Base-by-base conservation (phyloP, 2,329 filamentous ascomycete species). In the Colletotrichum sp. region DNA sequence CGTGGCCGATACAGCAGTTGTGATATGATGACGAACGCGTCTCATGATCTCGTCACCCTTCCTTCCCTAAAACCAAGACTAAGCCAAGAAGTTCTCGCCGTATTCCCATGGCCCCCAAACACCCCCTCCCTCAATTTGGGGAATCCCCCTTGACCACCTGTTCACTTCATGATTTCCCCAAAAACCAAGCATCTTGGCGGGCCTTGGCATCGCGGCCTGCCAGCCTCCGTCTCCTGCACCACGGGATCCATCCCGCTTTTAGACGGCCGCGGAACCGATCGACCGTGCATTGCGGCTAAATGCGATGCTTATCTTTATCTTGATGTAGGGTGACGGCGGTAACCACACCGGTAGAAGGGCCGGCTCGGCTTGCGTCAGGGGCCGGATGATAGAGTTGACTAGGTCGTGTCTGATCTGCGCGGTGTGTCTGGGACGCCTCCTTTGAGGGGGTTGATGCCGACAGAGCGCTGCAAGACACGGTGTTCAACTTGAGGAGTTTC, bases 181-280 rank as follows among this genome's bases (percentile, higher is more conserved):
- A 68, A 72, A 59, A 30, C 74, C 64, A 73, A 75, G 74, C 70
- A 75, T 65, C 74, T 75, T 73, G 74, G 74, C 74, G 15, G 4
- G 34, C 8, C 70, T 75, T 73, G 74, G 74, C 74, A 75, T 61
- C 32, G 59, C 70, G 70, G 74, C n/a, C 36, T 60, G 15, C 65
- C 9, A 73, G 25, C 57, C 59, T 73, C 74, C 70, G 48, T 30
- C 34, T 32, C 63, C 64, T 48, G 64, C 25, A 39, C n/a, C 9
- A 34, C 64, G 68, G 48, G 59, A 65, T 27, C 55, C 34, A 65
- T 36, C 61, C 44, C 19, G 25, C 30, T 15, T 55, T 48, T 22
- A 59, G 34, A 13, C 55, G 27, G 36, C 30, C 63, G 63, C 73
- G n/a, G 16, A 73, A 28, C 22, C 11, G 70, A 75, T 75, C 70